Percentiles rank a stretch among this genome's conserved stretches.
Evolutionary conservation across 805 yeast genomes (phyloP).

Genomic region (Clavispora phyllophila): DNA sequence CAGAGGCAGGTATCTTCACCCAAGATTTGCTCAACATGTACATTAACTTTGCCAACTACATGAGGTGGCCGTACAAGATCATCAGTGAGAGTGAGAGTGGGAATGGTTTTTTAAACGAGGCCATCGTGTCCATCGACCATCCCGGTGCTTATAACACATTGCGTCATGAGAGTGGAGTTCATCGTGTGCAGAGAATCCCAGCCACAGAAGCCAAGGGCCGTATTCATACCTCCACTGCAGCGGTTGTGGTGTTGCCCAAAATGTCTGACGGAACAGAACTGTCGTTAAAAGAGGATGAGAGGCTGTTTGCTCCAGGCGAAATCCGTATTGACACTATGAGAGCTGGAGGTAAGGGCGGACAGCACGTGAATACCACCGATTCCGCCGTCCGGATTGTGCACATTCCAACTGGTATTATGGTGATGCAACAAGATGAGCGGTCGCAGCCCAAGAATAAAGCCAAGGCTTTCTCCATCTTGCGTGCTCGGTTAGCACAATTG

Average conservation of each 20-base stretch:
- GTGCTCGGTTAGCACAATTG: slow-evolving; percentile 79
- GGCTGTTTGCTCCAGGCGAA: slow-evolving; percentile 80
- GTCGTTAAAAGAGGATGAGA: slow-evolving; percentile 47
- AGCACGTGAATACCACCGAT: slow-evolving; percentile 95
- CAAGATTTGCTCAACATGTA: slow-evolving; percentile 81
- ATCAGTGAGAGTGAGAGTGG: slow-evolving; percentile 53
- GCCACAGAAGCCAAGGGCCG: slow-evolving; percentile 91
- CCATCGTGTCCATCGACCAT: slow-evolving; percentile 59
- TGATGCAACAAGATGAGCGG: slow-evolving; percentile 89
- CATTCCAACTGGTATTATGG: slow-evolving; percentile 84
- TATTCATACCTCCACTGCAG: slow-evolving; percentile 93
- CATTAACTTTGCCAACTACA: slow-evolving; percentile 56
- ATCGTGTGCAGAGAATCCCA: slow-evolving; percentile 91
- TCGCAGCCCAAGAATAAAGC: slow-evolving; percentile 94
- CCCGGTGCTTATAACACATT: slow-evolving; percentile 72
- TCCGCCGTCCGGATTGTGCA: slow-evolving; percentile 94
- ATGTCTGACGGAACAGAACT: slow-evolving; percentile 51
- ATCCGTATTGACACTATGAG: slow-evolving; percentile 95
- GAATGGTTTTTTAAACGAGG: slow-evolving; percentile 71
- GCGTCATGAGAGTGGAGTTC: slow-evolving; percentile 90
- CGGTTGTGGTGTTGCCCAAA: slow-evolving; percentile 88
- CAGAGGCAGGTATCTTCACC: slow-evolving; percentile 86
- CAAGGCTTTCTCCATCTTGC: slow-evolving; percentile 75
- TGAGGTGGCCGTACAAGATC: slow-evolving; percentile 63
- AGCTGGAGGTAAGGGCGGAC: slow-evolving; percentile 96